These are phyloP conservation scores for Volvariella surrecta DNA, from an alignment of 1,284 basidiomycete genomes.

Conservation along the genomic window DNA sequence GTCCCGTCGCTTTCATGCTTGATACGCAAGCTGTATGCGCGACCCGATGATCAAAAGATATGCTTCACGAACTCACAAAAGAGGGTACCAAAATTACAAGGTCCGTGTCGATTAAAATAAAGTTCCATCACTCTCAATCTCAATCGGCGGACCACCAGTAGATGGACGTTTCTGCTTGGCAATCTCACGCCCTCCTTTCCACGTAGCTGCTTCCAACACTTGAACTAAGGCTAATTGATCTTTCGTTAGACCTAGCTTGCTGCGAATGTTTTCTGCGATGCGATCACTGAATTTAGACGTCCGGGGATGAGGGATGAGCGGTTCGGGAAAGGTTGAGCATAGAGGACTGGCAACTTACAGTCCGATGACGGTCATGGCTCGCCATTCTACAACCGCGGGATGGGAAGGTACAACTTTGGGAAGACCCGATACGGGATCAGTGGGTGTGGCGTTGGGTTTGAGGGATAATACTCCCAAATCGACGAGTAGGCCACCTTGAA, in stretches of 20 bases:
- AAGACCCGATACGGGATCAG: conserved; percentile 41
- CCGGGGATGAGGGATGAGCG: conserved; percentile 5
- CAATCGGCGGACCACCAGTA: conserved; percentile 81
- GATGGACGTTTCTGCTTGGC: conserved; percentile 70
- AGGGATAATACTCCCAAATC: conserved; percentile 76
- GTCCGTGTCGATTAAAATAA: too few relatives aligned
- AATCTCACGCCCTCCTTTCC: conserved; percentile 92
- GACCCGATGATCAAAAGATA: too few relatives aligned
- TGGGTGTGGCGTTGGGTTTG: conserved; percentile 37
- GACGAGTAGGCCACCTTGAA: conserved; percentile 77
- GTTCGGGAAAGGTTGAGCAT: neutral
- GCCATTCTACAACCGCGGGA: conserved; percentile 92
- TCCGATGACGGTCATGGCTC: conserved; percentile 88
- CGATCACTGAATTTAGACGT: conserved; percentile 63
- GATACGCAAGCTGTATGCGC: too few relatives aligned
- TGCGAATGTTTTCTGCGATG: conserved; percentile 65
- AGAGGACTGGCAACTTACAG: conserved; percentile 46
- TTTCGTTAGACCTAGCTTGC: conserved; percentile 39
- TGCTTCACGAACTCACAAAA: too few relatives aligned
- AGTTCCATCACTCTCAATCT: conserved; percentile 80
- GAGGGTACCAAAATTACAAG: too few relatives aligned
- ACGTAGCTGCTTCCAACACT: conserved; percentile 89
- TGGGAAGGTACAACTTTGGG: conserved; percentile 66
- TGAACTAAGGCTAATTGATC: conserved; percentile 69
- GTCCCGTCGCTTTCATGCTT: too few relatives aligned